These are phyloP conservation scores for Chaetothyriales sp. DNA, from an alignment of 2,329 filamentous ascomycete genomes.

Conservation along the genomic window DNA sequence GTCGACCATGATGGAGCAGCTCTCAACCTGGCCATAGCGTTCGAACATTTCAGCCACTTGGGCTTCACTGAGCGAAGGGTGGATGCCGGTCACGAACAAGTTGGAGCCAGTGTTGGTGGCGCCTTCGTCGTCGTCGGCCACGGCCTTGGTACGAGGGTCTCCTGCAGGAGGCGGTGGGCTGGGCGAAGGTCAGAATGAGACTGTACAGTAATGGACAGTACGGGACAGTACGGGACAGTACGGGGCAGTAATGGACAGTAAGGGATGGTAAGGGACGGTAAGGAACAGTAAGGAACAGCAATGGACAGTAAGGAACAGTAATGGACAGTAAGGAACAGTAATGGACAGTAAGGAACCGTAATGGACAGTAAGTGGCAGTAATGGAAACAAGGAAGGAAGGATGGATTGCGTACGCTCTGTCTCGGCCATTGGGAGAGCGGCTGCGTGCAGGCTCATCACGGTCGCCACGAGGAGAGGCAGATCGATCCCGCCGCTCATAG, in stretches of 20 bases:
- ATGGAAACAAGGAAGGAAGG: too few species aligned
- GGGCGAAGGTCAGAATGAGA: constrained; percentile 10
- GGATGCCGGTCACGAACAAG: constrained; percentile 96
- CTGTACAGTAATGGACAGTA: neutral
- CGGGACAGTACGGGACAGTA: neutral
- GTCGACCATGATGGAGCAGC: constrained; percentile 99
- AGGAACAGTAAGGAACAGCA: neutral
- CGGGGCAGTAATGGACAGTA: neutral
- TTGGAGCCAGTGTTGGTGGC: constrained; percentile 90
- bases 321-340: neutral
- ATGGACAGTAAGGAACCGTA: too few species aligned
- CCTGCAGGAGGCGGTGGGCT: constrained; percentile 34
- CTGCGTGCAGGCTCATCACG: constrained; percentile 46
- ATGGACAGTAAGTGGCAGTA: neutral
- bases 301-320: too few species aligned
- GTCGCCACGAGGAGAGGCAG: constrained; percentile 51
- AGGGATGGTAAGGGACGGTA: neutral
- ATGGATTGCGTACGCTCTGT: constrained; percentile 33
- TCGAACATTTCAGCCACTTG: constrained; percentile 93
- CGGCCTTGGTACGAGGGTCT: constrained; percentile 31
- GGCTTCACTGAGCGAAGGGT: constrained; percentile 75
- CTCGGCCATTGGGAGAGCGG: constrained; percentile 49
- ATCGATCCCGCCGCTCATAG: constrained; percentile 54
- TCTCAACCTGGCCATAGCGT: constrained; percentile 97
- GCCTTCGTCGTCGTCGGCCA: constrained; percentile 47